A percentile compares a stretch with the other conserved stretches of the same genome.
Conservation (phyloP, 192 early-diverging fungal genomes). For the Podila epicladia region DNA sequence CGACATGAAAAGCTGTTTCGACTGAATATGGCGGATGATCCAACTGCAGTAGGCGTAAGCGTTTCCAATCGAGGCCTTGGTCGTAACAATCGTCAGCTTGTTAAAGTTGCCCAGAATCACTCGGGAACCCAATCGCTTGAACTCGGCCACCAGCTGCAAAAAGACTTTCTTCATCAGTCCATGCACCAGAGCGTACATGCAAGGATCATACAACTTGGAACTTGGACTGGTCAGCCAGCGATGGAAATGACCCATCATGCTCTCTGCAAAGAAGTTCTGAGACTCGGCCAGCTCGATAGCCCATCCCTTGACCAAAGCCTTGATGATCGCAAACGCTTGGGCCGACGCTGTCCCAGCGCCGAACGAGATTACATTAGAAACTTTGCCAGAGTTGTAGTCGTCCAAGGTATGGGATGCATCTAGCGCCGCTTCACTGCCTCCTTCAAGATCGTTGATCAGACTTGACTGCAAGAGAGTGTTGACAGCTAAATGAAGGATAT, state of each 20-base stretch:
- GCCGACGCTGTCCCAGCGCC: slow-evolving; percentile 56
- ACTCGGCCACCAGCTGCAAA: slow-evolving; percentile 83
- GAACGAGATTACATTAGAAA: slow-evolving; percentile 44
- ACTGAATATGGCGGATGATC: slow-evolving; percentile 71
- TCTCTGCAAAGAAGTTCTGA: slow-evolving; percentile 73
- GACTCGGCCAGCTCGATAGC: slow-evolving; percentile 70
- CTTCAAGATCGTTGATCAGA: slow-evolving; percentile 84
- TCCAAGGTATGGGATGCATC: slow-evolving; percentile 66
- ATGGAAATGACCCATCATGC: slow-evolving; percentile 86
- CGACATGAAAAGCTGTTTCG: slow-evolving; percentile 79
- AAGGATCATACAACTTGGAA: slow-evolving; percentile 87
- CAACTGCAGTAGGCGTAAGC: slow-evolving; percentile 82
- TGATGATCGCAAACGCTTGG: slow-evolving; percentile 79
- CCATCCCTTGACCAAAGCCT: slow-evolving; percentile 84
- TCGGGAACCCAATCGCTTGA: slow-evolving; percentile 78
- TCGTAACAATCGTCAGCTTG: slow-evolving; percentile 83
- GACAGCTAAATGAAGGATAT: slow-evolving; percentile 81
- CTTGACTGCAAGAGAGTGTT: slow-evolving; percentile 84
- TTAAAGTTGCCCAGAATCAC: slow-evolving; percentile 85
- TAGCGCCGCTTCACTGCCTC: slow-evolving; percentile 51
- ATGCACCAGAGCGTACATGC: slow-evolving; percentile 80
- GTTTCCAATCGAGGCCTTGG: slow-evolving; percentile 76
- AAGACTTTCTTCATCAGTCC: slow-evolving; percentile 92
- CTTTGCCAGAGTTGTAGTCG: slow-evolving; percentile 62
- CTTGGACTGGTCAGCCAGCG: slow-evolving; percentile 86